Evolutionary conservation across 2,329 filamentous ascomycete species (phyloP), one percentile per base, ranked within the genome.

Genomic region (Talaromyces islandicus): DNA sequence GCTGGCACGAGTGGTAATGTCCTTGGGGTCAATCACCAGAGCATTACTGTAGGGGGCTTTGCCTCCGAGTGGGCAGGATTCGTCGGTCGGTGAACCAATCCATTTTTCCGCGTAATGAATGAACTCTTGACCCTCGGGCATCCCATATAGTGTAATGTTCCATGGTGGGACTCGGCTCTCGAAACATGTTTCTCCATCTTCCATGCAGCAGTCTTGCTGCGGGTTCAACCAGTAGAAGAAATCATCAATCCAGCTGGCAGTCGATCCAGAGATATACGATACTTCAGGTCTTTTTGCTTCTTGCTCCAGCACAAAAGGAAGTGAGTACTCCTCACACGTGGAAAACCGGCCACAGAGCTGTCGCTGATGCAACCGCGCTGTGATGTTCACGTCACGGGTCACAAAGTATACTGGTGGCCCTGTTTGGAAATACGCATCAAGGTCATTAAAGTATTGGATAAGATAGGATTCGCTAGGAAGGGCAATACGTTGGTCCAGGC

Each of bases 371-470:
- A 78, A 70, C 32, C 91, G 83, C 62, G 89, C 77, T 0, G 93
- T 95, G 17, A 88, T 83, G 67, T 97, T 94, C 51, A 94, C 80
- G 54, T 89, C 84, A 21, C 88, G 86, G 2, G 92, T 91, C 52
- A 99, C 91, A 73, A 99, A 99, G 74, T 97, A 99, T 7, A 99
- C 92, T 0, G 94, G 94, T 54, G 94, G 93, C 0, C 94, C 95
- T 17, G 87, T 88, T 62, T 92, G 90, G 67, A 97, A 89, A 72
- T 99, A 99, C 62, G 87, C 86, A 72, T 97, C 96, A 30, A 99
- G 80, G 71, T 99, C 94, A 69, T 97, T 92, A 76, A 99, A 99
- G 75, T 96, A 99, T 10, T 89, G 86, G 63, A 99, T 96, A 56
- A 99, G 80, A 72, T 99, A 99, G 1, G 93, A 97, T 68, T 91